Evolutionary conservation across 805 yeast genomes (phyloP), one percentile per base, ranked within the genome.

Genomic region (Lipomyces sp.): DNA sequence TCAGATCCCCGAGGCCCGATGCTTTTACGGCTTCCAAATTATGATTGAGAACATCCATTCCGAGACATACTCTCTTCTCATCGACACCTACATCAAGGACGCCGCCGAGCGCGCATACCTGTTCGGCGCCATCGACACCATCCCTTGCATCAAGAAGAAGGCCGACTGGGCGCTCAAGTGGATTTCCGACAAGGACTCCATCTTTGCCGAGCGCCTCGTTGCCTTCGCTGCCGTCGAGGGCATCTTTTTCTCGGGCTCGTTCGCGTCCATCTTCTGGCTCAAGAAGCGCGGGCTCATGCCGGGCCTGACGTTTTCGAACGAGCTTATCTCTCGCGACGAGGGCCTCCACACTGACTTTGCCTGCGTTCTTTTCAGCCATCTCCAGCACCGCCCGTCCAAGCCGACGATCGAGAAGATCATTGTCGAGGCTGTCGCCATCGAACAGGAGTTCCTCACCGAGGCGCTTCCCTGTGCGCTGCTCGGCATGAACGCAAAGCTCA

Each of bases 191-290:
- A 77, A 82, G 35, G 84, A 84, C 53, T 95, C 96, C 16, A 77
- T 89, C 61, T 91, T 88, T 65, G 97, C 83, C 63, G 98, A 91
- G 79, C 84, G 98, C 70, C 80, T 91, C 65, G 95, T 93, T 57
- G 98, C 98, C 18, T 91, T 93, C 67, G 98, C 98, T 57, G 97
- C 98, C 57, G 96, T 91, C 54, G 98, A 91, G 75, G 98, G 98
- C 76, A 87, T 93, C 58, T 91, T 91, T 83, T 91, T 91, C 79
- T 85, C 95, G 40, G 98, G 98, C 59, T 93, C 98, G 2, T 91
- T 91, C 69, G 98, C 98, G 44, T 89, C 98, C 47, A 89, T 91
- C 68, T 91, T 91, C 77, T 91, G 98, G 98, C 82, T 91, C 68
- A 91, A 93, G 82, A 91, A 91, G 82, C 85, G 96, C 72, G 98